Evolutionary conservation across 176 grass and related monocot species (phyloP), one percentile per base, ranked within the genome.

Genomic region (Tillandsia fasciculata): DNA sequence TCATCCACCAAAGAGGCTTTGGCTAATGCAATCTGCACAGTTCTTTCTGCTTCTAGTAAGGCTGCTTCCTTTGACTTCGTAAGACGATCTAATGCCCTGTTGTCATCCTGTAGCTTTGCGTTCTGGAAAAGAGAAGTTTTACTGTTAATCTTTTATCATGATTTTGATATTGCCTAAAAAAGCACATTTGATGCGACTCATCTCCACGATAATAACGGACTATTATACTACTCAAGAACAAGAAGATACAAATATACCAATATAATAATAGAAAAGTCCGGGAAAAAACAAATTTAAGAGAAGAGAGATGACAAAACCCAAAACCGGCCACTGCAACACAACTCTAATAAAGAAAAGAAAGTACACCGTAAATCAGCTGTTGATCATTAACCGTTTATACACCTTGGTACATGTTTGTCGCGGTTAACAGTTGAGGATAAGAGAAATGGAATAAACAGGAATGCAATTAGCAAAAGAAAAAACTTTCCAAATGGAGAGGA

Each of bases 1-100:
- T 99, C 90, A 77, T 93, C 94, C 12, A 99, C 94, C 76, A 99
- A 77, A 73, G 94, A 85, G 69, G 89, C 94, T 77, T 93, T 99
- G 54, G 79, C 84, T 74, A 99, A 76, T 64, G 89, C 89, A 79
- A 93, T 70, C 77, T 90, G 87, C 49, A 99, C 87, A 10, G 89
- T 93, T 68, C 87, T 89, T 76, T 99, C 89, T 65, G 90, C 94
- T 82, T 99, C 89, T 27, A 99, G 77, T 52, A 99, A 77, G 77
- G 83, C 87, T 50, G 80, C 88, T 79, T 96, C 91, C 71, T 88
- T 96, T 68, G 79, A 84, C 72, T 96, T 91, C 49, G 91, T 96
- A 72, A 88, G 83, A 71, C 85, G 79, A 26, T 91, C 88, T 48
- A 96, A 65, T 76, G 87, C 85, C 64, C 51, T 86, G 75, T 91